Base-by-base conservation (phyloP, 169 alveolate genomes). In the Plasmodium vivax region DNA sequence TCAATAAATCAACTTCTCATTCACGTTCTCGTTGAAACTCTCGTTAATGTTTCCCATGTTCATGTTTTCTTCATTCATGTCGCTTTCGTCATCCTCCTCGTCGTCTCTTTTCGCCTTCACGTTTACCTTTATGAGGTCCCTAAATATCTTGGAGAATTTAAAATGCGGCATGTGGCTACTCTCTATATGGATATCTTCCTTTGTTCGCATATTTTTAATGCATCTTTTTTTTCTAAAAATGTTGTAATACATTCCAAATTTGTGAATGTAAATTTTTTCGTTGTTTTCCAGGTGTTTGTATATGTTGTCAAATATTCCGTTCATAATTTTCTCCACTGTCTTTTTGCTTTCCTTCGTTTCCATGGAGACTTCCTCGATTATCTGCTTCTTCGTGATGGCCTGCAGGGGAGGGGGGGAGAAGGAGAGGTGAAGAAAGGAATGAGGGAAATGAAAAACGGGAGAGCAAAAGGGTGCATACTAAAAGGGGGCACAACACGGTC, bases 301-400 rank as follows among this genome's bases (percentile, higher is more conserved):
- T 36, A 85, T 85, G 80, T 85, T 85, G 80, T 85, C 93, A 85
- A 85, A 85, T 74, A 85, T 85, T 23, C 93, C 93, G 80, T 85
- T 85, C 93, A 85, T 85, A 10, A 85, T 85, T 77, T 85, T 85
- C 45, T 85, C 93, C 77, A 85, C 93, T 16, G 93, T 85, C 62
- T 85, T 85, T 85, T 85, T 85, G 81, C 85, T 85, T 34, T 85
- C 93, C 68, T 85, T 85, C 30, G 93, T 85, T 75, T 85, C 93
- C 93, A 85, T 85, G 80, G 93, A 85, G 56, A 85, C 93, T 85
- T 85, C 93, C 80, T 85, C 93, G 34, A 85, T 85, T 85, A 85
- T 85, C 45, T 85, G 93, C 45, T 85, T 85, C 56, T 85, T 85
- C 23, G 93, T 85, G 34, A 85, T 77, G 19, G 83, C 83, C 93